phyloP scores from a whole-genome alignment of 2,329 filamentous ascomycete genomes.

The Colletotrichum sp. region DNA sequence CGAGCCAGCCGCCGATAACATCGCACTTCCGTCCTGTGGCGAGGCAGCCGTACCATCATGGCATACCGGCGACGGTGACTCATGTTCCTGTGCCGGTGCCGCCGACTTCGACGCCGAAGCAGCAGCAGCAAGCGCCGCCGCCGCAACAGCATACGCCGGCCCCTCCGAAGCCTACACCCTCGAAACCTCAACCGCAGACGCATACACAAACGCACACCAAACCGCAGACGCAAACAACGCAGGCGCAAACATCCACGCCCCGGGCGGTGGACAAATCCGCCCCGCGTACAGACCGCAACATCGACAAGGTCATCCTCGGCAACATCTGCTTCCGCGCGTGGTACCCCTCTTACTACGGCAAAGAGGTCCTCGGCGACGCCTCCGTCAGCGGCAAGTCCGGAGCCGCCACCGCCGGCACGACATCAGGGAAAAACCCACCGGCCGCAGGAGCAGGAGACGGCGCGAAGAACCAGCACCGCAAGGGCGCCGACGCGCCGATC shows the following conservation, averaged over 20 bases:
- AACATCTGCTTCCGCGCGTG: constrained; percentile 85
- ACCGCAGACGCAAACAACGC: neutral
- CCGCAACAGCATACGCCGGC: neutral
- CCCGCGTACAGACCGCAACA: constrained; percentile 70
- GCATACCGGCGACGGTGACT: neutral
- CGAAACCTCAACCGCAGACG: constrained; percentile 18
- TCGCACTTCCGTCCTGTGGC: constrained; percentile 14
- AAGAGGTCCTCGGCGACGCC: constrained; percentile 65
- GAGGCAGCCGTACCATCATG: constrained; percentile 1
- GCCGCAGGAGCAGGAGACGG: constrained; percentile 13
- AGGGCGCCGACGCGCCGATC: constrained; percentile 39
- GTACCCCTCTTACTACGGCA: constrained; percentile 92
- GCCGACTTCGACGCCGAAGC: constrained; percentile 23
- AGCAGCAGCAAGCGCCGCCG: constrained; percentile 23
- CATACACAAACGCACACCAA: constrained; percentile 21
- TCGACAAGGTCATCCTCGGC: constrained; percentile 86
- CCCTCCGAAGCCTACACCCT: constrained; percentile 18
- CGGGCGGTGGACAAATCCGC: constrained; percentile 34
- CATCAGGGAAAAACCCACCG: neutral
- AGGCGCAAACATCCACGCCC: constrained; percentile 14
- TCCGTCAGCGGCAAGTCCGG: constrained; percentile 24
- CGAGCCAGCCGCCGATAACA: constrained; percentile 21
- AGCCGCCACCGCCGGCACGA: constrained; percentile 12
- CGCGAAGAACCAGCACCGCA: constrained; percentile 39
- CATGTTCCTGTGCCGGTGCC: constrained; percentile 7